These are phyloP conservation scores for Baudoinia panamericana DNA, from an alignment of 495 filamentous ascomycete species.

Conservation along the genomic window DNA sequence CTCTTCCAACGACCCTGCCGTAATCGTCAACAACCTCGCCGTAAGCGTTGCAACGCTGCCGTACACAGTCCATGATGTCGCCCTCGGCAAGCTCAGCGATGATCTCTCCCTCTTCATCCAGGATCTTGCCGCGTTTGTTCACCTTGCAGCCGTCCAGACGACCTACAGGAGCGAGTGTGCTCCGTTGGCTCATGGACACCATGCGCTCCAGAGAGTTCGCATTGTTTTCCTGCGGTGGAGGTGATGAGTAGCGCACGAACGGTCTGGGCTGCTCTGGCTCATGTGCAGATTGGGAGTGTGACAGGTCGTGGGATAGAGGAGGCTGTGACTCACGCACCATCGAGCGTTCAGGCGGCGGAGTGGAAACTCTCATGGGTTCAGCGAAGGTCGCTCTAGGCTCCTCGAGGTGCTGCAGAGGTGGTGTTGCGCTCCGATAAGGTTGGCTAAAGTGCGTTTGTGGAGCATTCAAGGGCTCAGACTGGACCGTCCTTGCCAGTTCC, in stretches of 20 bases:
- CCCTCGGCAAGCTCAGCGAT: slow-evolving; percentile 41
- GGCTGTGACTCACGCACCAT: not conserved
- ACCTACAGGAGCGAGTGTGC: slow-evolving; percentile 34
- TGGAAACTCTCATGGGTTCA: too few species aligned
- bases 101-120: slow-evolving; percentile 39
- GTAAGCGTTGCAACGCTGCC: slow-evolving; percentile 37
- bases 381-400: too few species aligned
- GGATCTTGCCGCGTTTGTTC: slow-evolving; percentile 41
- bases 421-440: too few species aligned
- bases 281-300: not conserved
- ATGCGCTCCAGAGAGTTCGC: not conserved
- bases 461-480: too few species aligned
- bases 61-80: slow-evolving; percentile 33
- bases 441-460: too few species aligned
- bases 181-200: not conserved
- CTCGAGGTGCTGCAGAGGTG: too few species aligned
- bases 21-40: slow-evolving; percentile 39
- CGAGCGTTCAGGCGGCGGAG: not conserved
- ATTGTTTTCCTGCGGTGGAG: not conserved
- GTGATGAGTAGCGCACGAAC: not conserved
- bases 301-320: not conserved
- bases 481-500: too few species aligned
- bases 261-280: not conserved
- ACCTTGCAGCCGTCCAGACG: slow-evolving; percentile 39
- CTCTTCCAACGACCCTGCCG: slow-evolving; percentile 38